Conservation (phyloP, 768 basidiomycete genomes). For the Russula vinacea region DNA sequence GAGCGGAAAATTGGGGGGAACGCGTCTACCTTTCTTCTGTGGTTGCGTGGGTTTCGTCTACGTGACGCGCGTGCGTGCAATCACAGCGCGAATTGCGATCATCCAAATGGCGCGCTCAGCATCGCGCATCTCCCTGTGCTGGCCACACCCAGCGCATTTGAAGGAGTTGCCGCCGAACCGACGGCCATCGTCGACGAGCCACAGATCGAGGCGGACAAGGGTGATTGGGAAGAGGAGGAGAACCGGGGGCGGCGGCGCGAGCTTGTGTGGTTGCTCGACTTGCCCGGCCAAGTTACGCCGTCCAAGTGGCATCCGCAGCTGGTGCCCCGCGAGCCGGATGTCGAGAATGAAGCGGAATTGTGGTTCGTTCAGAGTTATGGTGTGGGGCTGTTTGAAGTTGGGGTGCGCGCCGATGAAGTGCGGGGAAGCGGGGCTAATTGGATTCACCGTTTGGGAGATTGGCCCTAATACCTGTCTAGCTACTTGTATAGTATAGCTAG, state of each 20-base stretch:
- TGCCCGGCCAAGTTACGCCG: not conserved
- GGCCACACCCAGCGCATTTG: too few species aligned
- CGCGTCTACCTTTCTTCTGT: too few species aligned
- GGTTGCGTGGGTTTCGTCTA: too few species aligned
- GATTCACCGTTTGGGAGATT: slow-evolving; percentile 53
- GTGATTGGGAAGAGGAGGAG: too few species aligned
- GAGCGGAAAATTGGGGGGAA: too few species aligned
- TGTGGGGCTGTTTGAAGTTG: slow-evolving; percentile 48
- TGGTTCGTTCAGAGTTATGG: slow-evolving; percentile 35
- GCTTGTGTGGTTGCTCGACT: slow-evolving; percentile 26
- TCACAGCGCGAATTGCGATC: too few species aligned
- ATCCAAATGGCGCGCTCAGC: too few species aligned
- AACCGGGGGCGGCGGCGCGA: not conserved
- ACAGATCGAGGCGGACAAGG: slow-evolving; percentile 32
- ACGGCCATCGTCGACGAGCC: slow-evolving; percentile 48
- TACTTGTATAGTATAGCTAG: too few species aligned
- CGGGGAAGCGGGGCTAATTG: slow-evolving; percentile 35
- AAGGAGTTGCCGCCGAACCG: too few species aligned
- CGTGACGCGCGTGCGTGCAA: too few species aligned
- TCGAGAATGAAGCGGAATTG: slow-evolving; percentile 38
- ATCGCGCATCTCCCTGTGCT: too few species aligned
- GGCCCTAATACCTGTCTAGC: slow-evolving; percentile 37
- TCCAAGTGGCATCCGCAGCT: slow-evolving; percentile 34
- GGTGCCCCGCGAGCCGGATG: slow-evolving; percentile 33
- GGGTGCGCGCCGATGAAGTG: slow-evolving; percentile 40